Conservation (phyloP, 192 early-diverging fungal genomes). For the Phycomyces blakesleeanus region DNA sequence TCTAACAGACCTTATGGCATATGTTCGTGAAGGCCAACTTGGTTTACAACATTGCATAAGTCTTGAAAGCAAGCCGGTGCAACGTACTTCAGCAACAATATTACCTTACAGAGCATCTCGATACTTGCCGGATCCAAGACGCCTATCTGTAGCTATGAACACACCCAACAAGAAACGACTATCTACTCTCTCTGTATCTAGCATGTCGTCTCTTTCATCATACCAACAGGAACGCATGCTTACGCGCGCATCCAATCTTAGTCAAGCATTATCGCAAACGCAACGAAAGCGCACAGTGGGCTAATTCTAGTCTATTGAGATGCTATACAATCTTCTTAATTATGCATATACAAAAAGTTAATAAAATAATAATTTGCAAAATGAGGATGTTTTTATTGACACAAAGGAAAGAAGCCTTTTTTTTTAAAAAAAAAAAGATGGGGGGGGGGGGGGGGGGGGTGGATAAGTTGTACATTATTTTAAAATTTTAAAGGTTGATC, state of each 20-base stretch:
- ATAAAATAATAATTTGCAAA: no score
- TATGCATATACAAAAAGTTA: no score
- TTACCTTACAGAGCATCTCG: background rate
- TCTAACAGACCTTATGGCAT: constrained; percentile 34
- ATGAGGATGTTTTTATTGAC: no score
- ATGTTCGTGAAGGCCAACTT: constrained; percentile 17
- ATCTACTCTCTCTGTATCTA: constrained; percentile 25
- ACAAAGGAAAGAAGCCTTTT: no score
- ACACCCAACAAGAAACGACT: constrained; percentile 17
- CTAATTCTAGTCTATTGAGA: no score
- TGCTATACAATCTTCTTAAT: no score
- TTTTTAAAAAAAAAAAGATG: no score
- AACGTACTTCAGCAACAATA: background rate
- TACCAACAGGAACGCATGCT: constrained; percentile 33
- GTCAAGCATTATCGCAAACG: constrained; percentile 13
- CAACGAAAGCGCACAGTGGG: background rate
- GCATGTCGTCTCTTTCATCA: constrained; percentile 29
- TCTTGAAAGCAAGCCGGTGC: constrained; percentile 1
- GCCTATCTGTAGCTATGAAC: constrained; percentile 8
- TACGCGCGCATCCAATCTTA: constrained; percentile 24
- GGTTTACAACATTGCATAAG: constrained; percentile 10
- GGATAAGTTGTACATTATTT: no score
- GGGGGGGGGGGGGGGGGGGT: no score
- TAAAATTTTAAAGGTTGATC: no score
- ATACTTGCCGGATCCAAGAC: background rate